Conservation (phyloP, 148 eudicot genomes). For the Rhododendron molle region DNA sequence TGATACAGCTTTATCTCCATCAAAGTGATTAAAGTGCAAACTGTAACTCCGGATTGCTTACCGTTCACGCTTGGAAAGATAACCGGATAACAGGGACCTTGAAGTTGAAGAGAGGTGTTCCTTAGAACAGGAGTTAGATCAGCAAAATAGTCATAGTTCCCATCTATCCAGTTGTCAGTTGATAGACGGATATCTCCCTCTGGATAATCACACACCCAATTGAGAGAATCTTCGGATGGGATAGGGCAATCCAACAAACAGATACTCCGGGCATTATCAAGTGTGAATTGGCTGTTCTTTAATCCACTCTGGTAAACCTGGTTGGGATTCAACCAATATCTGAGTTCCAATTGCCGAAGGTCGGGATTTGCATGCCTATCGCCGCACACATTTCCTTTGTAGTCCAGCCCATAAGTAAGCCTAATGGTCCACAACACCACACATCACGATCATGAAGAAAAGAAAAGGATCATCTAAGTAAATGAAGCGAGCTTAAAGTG, state of each 20-base stretch:
- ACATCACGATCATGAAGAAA: background rate
- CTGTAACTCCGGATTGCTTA: constrained; percentile 17
- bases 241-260: constrained; percentile 91
- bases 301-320: constrained; percentile 84
- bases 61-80: constrained; percentile 95
- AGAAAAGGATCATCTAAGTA: background rate
- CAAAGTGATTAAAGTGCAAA: background rate
- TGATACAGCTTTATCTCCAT: background rate
- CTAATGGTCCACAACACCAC: constrained; percentile 28
- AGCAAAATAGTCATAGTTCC: constrained; percentile 86
- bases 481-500: background rate
- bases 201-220: constrained; percentile 98
- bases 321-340: constrained; percentile 91
- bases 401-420: constrained; percentile 85
- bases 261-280: constrained; percentile 77
- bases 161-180: constrained; percentile 80
- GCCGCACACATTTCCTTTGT: constrained; percentile 91
- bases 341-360: constrained; percentile 77
- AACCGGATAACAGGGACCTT: constrained; percentile 97
- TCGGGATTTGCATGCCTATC: constrained; percentile 65
- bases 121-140: constrained; percentile 85
- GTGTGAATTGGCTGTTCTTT: constrained; percentile 51
- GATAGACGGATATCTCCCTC: constrained; percentile 79
- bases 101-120: constrained; percentile 93
- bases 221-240: constrained; percentile 85